A percentile compares a stretch with the other conserved stretches of the same genome.
phyloP scores from a whole-genome alignment of 108 stramenopile species.

The Pseudonitzschia multiseries region DNA sequence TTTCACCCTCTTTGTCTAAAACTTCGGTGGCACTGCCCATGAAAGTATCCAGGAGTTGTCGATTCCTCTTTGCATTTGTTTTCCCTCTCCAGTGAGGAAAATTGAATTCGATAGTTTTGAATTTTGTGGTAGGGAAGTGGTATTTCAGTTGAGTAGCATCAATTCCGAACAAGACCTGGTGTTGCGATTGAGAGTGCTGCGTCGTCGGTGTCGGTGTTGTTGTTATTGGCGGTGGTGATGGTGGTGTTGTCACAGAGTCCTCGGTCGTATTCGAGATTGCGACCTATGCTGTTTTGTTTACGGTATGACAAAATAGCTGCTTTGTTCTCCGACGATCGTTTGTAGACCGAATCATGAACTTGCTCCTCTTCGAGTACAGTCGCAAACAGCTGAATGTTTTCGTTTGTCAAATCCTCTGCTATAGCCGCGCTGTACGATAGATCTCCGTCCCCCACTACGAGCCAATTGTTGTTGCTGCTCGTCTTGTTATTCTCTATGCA shows the following conservation, averaged over 20 bases:
- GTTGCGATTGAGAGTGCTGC: slow-evolving; percentile 10
- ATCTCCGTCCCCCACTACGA: slow-evolving; percentile 85
- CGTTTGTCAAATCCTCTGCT: slow-evolving; percentile 34
- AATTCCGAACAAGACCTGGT: slow-evolving; percentile 56
- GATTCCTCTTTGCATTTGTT: slow-evolving; percentile 70
- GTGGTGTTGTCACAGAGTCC: background rate
- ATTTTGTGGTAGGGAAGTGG: slow-evolving; percentile 47
- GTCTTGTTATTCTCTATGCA: slow-evolving; percentile 4
- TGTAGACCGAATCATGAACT: slow-evolving; percentile 51
- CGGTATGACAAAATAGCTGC: slow-evolving; percentile 12
- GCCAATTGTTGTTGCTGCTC: slow-evolving; percentile 5
- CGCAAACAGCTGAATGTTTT: slow-evolving; percentile 47
- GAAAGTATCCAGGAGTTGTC: slow-evolving; percentile 61
- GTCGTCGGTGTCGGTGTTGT: slow-evolving; percentile 18
- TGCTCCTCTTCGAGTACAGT: slow-evolving; percentile 76
- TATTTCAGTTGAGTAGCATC: slow-evolving; percentile 61
- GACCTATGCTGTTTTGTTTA: background rate
- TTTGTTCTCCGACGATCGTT: slow-evolving; percentile 37
- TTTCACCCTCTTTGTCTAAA: slow-evolving; percentile 56
- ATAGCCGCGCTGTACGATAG: slow-evolving; percentile 68
- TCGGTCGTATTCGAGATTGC: background rate
- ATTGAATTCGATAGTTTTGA: slow-evolving; percentile 81
- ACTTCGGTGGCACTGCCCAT: slow-evolving; percentile 56
- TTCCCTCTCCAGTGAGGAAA: slow-evolving; percentile 90
- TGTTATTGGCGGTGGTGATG: slow-evolving; percentile 18